Evolutionary conservation across 768 basidiomycete genomes (phyloP).

Genomic region (Pleurotus ostreatus): DNA sequence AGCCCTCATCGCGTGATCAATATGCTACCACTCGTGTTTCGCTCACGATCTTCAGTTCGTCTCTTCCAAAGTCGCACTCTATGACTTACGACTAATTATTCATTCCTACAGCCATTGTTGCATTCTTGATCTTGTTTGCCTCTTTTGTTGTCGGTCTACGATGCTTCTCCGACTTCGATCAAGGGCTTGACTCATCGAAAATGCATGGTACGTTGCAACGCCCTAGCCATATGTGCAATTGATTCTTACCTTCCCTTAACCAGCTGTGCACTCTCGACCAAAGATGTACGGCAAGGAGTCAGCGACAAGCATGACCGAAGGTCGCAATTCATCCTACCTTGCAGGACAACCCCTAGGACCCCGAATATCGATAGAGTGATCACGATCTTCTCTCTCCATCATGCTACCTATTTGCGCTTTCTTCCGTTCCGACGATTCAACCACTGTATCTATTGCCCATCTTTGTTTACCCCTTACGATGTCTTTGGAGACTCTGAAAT

Average conservation of each 20-base stretch:
- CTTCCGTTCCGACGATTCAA: too few species aligned
- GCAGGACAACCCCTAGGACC: conserved; percentile 53
- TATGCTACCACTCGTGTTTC: conserved; percentile 78
- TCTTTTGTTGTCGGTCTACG: conserved; percentile 75
- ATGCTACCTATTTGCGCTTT: too few species aligned
- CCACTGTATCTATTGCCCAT: too few species aligned
- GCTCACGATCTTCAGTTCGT: conserved; percentile 76
- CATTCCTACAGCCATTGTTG: conserved; percentile 55
- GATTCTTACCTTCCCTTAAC: conserved; percentile 23
- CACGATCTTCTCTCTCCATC: not conserved
- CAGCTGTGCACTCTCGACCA: conserved; percentile 47
- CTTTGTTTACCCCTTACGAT: too few species aligned
- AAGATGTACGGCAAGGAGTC: conserved; percentile 36
- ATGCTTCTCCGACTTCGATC: conserved; percentile 80
- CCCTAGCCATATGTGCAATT: conserved; percentile 16
- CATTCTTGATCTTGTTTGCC: conserved; percentile 69
- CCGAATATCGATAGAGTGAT: conserved; percentile 77
- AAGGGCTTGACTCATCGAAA: conserved; percentile 73
- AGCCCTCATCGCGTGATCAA: conserved; percentile 45
- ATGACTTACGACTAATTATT: not conserved
- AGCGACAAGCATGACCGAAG: conserved; percentile 40
- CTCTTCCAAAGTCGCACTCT: not conserved
- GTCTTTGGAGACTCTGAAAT: too few species aligned
- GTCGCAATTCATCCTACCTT: conserved; percentile 40
- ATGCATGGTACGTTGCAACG: conserved; percentile 58